Evolutionary conservation across 2,329 filamentous ascomycete species (phyloP).

Genomic region (Orbilia ellipsospora): DNA sequence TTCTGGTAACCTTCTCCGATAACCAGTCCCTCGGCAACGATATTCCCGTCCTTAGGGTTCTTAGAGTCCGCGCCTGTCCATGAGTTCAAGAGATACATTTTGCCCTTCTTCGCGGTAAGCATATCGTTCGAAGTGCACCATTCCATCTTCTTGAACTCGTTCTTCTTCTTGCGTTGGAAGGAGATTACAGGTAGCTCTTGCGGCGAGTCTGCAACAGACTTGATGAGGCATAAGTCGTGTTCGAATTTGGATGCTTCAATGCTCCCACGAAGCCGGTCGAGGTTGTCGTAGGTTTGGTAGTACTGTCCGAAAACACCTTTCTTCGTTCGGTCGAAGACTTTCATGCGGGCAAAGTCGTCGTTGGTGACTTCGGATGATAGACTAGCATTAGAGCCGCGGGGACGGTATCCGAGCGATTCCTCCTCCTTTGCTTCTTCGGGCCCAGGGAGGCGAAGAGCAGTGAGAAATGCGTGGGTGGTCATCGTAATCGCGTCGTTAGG

Average conservation of each 20-base stretch:
- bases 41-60: constrained; percentile 50
- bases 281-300: constrained; percentile 41
- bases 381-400: constrained; percentile 31
- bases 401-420: constrained; percentile 3
- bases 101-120: constrained; percentile 31
- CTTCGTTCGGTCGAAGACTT: constrained; percentile 31
- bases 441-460: constrained; percentile 42
- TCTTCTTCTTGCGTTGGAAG: constrained; percentile 48
- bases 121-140: constrained; percentile 47
- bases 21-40: constrained; percentile 47
- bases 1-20: constrained; percentile 51
- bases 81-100: constrained; percentile 52
- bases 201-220: constrained; percentile 23
- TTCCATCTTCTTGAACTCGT: constrained; percentile 51
- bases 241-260: constrained; percentile 43
- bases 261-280: constrained; percentile 21
- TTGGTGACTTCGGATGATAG: constrained; percentile 28
- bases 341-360: constrained; percentile 37
- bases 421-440: constrained; percentile 3
- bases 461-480: constrained; percentile 53
- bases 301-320: constrained; percentile 38
- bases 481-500: constrained; percentile 50
- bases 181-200: constrained; percentile 48
- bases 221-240: constrained; percentile 46
- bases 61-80: constrained; percentile 44